Evolutionary conservation across 345 rosid species (phyloP).

Genomic region (Ricinus communis): DNA sequence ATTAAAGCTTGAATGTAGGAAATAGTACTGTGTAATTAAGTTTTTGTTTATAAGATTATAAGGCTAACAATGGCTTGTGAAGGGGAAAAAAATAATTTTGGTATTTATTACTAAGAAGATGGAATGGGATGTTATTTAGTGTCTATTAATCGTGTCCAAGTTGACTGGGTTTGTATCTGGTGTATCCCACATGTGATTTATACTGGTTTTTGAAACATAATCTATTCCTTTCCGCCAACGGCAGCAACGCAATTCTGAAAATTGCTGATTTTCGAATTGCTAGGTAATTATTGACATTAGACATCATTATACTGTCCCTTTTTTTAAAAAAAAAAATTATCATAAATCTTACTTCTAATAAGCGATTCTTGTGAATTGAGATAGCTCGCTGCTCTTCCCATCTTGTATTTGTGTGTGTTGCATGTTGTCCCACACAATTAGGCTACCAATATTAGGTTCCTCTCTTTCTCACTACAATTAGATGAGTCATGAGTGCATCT

Average conservation of each 20-base stretch:
- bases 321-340: neutral
- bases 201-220: slow-evolving; percentile 59
- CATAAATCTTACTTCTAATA: neutral
- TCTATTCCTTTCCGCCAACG: slow-evolving; percentile 81
- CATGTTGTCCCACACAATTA: neutral
- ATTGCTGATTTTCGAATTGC: slow-evolving; percentile 99
- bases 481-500: no score
- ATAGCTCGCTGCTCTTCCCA: neutral
- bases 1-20: neutral
- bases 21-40: neutral
- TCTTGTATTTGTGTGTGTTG: no score
- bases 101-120: neutral
- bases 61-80: slow-evolving; percentile 5
- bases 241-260: slow-evolving; percentile 63
- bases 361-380: neutral
- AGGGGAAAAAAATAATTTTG: neutral
- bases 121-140: slow-evolving; percentile 4
- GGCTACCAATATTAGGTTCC: neutral
- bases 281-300: slow-evolving; percentile 49
- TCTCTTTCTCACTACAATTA: neutral
- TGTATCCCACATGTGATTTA: slow-evolving; percentile 28
- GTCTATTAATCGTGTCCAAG: slow-evolving; percentile 15
- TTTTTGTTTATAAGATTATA: neutral
- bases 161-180: slow-evolving; percentile 5
- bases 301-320: neutral